Percentiles rank a stretch among this genome's conserved stretches.
These are phyloP conservation scores for Saccharomycopsis lassenensis DNA, from an alignment of 805 yeast genomes.

Conservation along the genomic window DNA sequence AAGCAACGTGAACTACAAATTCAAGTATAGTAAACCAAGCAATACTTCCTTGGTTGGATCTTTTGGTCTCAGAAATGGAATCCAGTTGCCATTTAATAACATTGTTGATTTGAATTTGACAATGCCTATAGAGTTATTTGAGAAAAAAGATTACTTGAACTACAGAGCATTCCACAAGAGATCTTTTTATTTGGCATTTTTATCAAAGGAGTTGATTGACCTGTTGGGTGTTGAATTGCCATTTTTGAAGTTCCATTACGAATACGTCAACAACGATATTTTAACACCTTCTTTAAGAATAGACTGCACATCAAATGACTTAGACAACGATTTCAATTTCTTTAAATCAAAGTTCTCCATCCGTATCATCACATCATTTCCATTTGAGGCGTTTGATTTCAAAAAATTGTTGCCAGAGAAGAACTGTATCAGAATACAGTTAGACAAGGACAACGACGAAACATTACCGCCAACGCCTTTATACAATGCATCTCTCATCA, in stretches of 20 bases:
- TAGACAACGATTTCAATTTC: constrained; percentile 42
- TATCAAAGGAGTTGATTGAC: constrained; percentile 56
- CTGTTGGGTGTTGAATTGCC: constrained; percentile 35
- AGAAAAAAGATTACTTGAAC: constrained; percentile 81
- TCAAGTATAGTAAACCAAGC: constrained; percentile 59
- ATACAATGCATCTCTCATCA: constrained; percentile 71
- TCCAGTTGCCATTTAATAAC: constrained; percentile 47
- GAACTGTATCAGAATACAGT: constrained; percentile 70
- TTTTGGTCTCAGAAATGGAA: constrained; percentile 77
- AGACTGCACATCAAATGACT: constrained; percentile 40
- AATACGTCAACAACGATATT: constrained; percentile 63
- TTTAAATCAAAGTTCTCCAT: constrained; percentile 36
- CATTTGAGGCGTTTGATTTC: constrained; percentile 56
- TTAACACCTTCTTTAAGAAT: constrained; percentile 66
- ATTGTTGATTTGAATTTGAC: constrained; percentile 71
- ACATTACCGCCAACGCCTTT: constrained; percentile 54
- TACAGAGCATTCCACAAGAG: constrained; percentile 85
- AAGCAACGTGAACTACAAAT: constrained; percentile 50
- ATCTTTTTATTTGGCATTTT: constrained; percentile 72
- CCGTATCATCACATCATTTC: constrained; percentile 64
- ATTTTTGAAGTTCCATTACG: constrained; percentile 41
- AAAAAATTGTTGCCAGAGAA: constrained; percentile 70
- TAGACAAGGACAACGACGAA: constrained; percentile 23
- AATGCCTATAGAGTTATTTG: constrained; percentile 69
- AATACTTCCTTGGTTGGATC: constrained; percentile 78